Evolutionary conservation across 2,329 filamentous ascomycete species (phyloP), one percentile per base, ranked within the genome.

Genomic region (Penicillium verrucosum): DNA sequence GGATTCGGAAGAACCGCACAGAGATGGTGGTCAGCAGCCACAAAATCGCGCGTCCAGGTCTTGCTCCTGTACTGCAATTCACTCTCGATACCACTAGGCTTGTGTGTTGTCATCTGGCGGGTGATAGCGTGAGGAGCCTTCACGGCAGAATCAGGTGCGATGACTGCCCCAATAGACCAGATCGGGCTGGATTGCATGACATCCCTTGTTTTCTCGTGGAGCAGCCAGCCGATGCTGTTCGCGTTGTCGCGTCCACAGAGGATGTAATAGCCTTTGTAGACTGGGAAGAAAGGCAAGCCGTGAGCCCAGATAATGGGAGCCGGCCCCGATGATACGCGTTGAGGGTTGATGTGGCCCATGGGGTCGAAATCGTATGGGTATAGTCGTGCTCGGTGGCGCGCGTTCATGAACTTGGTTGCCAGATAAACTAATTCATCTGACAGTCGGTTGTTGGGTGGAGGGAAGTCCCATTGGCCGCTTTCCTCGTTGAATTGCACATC

Each of bases 251-350:
- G 56, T 8, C 62, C 62, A 40, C 57, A 59, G 10, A 65, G 61
- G 18, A 65, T 58, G 38, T 65, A 65, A 29, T 65, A 64, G 0
- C 61, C 62, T n/a, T 62, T 62, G 47, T 51, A 65, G 1, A 65
- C 54, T 1, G 61, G 62, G 52, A 65, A 64, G 41, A 62, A 62
- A 2, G 62, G 62, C 9, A 65, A 14, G 1, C 62, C 62, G 12
- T 65, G 59, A 14, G 62, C 62, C 62, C 61, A 65, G 32, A 56
- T 29, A 2, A 64, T 58, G 0, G 61, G 61, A 4, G 53, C 41
- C 1, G 55, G 32, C 5, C 61, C 62, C 0, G 61, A 62, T 6
- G 62, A 56, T 7, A 65, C 57, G 1, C 61, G 61, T 2, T 54
- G 9, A 3, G 56, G 44, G n/a, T 55, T 25, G 30, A 65, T 64